phyloP scores from a whole-genome alignment of 768 basidiomycete species.

The Boletus coccyginus region DNA sequence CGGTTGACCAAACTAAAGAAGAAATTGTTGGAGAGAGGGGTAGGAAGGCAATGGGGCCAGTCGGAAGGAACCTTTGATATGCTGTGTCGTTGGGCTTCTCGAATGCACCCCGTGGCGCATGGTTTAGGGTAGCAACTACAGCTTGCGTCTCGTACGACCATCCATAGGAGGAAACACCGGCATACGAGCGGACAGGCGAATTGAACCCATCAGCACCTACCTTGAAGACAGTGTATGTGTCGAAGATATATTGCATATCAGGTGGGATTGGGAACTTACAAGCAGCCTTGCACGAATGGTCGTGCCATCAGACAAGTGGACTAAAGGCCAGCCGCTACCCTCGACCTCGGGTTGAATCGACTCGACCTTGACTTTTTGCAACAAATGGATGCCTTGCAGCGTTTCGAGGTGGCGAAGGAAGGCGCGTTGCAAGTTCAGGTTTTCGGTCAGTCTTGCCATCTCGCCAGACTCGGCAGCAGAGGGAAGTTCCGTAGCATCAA shows the following conservation, averaged over 20 bases:
- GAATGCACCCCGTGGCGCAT: constrained; percentile 62
- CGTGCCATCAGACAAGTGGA: constrained; percentile 68
- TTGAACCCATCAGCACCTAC: constrained; percentile 96
- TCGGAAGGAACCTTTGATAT: constrained; percentile 92
- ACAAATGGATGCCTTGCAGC: constrained; percentile 53
- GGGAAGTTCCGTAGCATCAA: constrained; percentile 51
- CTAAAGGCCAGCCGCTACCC: constrained; percentile 72
- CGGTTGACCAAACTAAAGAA: constrained; percentile 94
- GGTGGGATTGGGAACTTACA: constrained; percentile 40
- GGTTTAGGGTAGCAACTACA: constrained; percentile 83
- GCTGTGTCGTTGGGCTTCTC: constrained; percentile 73
- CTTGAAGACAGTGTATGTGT: constrained; percentile 34
- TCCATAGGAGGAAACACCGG: constrained; percentile 82
- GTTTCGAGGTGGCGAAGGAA: constrained; percentile 63
- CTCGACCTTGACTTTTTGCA: constrained; percentile 74
- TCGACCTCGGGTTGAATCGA: constrained; percentile 52
- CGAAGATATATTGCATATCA: not conserved
- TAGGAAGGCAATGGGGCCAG: constrained; percentile 93
- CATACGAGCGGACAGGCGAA: constrained; percentile 87
- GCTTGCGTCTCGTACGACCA: constrained; percentile 91
- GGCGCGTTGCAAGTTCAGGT: constrained; percentile 87
- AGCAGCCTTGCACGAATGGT: constrained; percentile 71
- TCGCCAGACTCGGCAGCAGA: constrained; percentile 28
- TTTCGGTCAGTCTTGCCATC: constrained; percentile 90
- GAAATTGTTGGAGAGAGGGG: constrained; percentile 77